Conservation (phyloP, 176 grass and related monocot species). For the Triticum dicoccoides region DNA sequence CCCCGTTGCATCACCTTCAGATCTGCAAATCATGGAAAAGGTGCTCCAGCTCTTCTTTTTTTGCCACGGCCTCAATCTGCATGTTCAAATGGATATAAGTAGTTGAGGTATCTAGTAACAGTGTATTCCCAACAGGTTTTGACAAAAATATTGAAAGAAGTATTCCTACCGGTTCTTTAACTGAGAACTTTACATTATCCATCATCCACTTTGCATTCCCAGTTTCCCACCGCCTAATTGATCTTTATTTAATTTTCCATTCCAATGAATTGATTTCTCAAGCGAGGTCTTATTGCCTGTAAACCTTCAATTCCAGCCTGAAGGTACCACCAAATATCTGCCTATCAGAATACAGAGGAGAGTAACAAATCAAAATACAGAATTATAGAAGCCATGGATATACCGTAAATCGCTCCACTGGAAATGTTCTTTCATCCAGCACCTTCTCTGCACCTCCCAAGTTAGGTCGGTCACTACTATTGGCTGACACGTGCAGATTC, state of each 20-base stretch:
- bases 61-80: slow-evolving; percentile 83
- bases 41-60: slow-evolving; percentile 87
- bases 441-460: slow-evolving; percentile 32
- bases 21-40: slow-evolving; percentile 71
- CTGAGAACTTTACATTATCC: slow-evolving; percentile 92
- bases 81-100: slow-evolving; percentile 14
- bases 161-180: slow-evolving; percentile 77
- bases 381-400: background rate
- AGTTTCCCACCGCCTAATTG: slow-evolving; percentile 15
- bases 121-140: slow-evolving; percentile 9
- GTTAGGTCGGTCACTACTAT: slow-evolving; percentile 57
- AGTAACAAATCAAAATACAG: slow-evolving; percentile 18
- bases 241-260: too few species aligned
- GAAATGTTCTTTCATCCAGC: slow-evolving; percentile 45
- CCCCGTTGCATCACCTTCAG: slow-evolving; percentile 91
- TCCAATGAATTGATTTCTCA: slow-evolving; percentile 36
- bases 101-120: slow-evolving; percentile 11
- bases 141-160: slow-evolving; percentile 8
- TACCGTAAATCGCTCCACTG: slow-evolving; percentile 81
- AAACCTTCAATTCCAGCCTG: slow-evolving; percentile 88
- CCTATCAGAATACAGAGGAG: background rate
- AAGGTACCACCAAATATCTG: slow-evolving; percentile 22
- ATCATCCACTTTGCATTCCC: slow-evolving; percentile 73
- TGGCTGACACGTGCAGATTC: slow-evolving; percentile 75
- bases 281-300: slow-evolving; percentile 82